Evolutionary conservation across 768 basidiomycete genomes (phyloP), one percentile per base, ranked within the genome.

Genomic region (Sarcodon aspratus): DNA sequence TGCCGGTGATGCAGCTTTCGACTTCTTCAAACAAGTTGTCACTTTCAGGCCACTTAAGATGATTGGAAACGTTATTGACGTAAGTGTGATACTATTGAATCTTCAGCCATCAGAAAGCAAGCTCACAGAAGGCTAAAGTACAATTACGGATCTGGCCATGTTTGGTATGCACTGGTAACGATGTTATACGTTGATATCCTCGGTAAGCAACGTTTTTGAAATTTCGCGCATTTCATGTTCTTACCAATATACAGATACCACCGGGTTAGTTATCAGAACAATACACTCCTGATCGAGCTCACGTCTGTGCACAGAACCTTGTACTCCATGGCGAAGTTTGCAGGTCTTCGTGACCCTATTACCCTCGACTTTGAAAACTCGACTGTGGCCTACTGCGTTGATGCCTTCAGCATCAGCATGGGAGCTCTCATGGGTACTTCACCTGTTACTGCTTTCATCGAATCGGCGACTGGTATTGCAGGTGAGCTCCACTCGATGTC

Each of bases 151-250:
- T 86, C 82, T 50, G 85, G 85, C 44, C 75, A 67, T 34, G 83
- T 90, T 21, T 92, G 89, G 89, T 88, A 91, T 61, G 89, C 89
- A 6, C 71, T 92, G 27, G 67, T 89, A 60, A 92, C 89, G 0
- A 89, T 93, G 78, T 76, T 93, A 48, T 92, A 91, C 61, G 89
- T 92, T 56, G 86, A 88, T 64, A 85, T 90, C 53, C 74, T 87
- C 57, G 83, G 79, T 82, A 55, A 43, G 74, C 60, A 45, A 27
- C 5, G 21, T 27, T 27, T 27, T 27, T 27, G 21, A 27, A 27
- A 27, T 27, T 27, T 27, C 31, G 3, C 44, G 13, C 36, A 17
- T 18, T 36, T n/a, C 31, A 17, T 33, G 9, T 38, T 32, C 27
- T 37, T 38, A 40, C 36, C 40, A 46, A 12, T 33, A 11, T 48